These are phyloP conservation scores for Tagetes erecta DNA, from an alignment of 129 eudicot species.

Conservation along the genomic window DNA sequence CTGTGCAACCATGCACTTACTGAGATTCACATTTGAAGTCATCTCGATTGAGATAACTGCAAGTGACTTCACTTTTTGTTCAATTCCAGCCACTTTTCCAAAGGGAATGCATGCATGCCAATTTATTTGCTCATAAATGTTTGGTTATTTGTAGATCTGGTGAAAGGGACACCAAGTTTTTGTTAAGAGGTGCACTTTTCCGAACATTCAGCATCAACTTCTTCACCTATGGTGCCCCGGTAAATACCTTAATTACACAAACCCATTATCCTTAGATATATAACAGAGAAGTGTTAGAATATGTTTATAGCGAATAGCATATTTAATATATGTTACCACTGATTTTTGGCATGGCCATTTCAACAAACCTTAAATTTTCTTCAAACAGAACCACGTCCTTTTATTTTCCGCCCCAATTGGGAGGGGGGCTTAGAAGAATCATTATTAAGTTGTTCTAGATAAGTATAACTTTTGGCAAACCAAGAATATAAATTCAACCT, in stretches of 20 bases:
- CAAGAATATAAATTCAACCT: conserved; percentile 9
- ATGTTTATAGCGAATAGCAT: conserved; percentile 3
- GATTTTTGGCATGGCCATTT: conserved; percentile 13
- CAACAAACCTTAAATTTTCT: background rate
- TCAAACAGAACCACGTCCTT: conserved; percentile 8
- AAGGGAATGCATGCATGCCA: background rate
- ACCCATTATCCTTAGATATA: conserved; percentile 17
- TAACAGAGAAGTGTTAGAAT: conserved; percentile 5
- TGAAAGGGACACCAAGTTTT: conserved; percentile 79
- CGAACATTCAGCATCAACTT: conserved; percentile 91
- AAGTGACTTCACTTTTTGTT: background rate
- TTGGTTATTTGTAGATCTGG: conserved; percentile 66
- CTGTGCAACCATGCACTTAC: background rate
- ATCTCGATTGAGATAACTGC: background rate
- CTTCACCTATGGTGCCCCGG: conserved; percentile 99
- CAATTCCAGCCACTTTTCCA: background rate
- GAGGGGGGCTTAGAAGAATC: background rate
- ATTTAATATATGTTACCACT: background rate
- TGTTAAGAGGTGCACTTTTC: conserved; percentile 81
- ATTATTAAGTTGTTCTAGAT: background rate
- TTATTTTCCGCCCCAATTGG: background rate
- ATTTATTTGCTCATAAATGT: conserved; percentile 1
- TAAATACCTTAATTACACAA: conserved; percentile 46
- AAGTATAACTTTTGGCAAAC: background rate
- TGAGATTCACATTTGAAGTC: conserved; percentile 5